A percentile compares a stretch with the other conserved stretches of the same genome.
These are phyloP conservation scores for Ceriops decandra DNA, from an alignment of 345 rosid genomes.

Conservation along the genomic window DNA sequence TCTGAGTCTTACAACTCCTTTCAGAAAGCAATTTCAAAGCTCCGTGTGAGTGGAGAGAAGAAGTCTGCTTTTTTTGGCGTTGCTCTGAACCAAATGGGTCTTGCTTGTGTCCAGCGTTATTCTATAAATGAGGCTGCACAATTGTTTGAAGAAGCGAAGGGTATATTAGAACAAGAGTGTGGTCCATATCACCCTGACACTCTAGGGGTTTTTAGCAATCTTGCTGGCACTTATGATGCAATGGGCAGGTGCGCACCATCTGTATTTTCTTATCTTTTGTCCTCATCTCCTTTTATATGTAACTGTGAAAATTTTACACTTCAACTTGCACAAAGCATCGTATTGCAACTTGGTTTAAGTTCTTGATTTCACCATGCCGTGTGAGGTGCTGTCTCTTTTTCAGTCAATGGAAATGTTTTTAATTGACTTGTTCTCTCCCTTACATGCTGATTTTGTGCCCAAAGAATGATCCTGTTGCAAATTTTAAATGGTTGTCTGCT, in stretches of 20 bases:
- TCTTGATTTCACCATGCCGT: not conserved
- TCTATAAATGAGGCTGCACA: conserved; percentile 82
- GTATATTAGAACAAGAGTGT: conserved; percentile 67
- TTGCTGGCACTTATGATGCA: conserved; percentile 96
- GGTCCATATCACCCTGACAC: conserved; percentile 95
- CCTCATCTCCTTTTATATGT: not conserved
- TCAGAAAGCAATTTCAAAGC: conserved; percentile 60
- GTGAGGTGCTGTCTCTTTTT: not conserved
- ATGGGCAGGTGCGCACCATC: conserved; percentile 71
- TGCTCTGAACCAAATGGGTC: conserved; percentile 88
- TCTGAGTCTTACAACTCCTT: conserved; percentile 63
- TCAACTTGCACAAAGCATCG: not conserved
- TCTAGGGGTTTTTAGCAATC: conserved; percentile 81
- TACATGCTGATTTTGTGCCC: not conserved
- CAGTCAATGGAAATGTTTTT: not conserved
- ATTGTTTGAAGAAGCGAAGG: conserved; percentile 84
- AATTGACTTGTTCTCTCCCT: not conserved
- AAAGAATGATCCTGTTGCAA: not conserved
- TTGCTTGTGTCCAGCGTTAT: conserved; percentile 66
- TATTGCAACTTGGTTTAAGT: not conserved
- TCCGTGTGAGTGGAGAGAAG: conserved; percentile 75
- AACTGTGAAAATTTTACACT: not conserved
- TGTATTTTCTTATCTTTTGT: not conserved
- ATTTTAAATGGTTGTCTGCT: not conserved
- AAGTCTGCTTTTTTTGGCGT: conserved; percentile 77